Base-by-base conservation (phyloP, 306 rosid species). In the Fragaria vesca region DNA sequence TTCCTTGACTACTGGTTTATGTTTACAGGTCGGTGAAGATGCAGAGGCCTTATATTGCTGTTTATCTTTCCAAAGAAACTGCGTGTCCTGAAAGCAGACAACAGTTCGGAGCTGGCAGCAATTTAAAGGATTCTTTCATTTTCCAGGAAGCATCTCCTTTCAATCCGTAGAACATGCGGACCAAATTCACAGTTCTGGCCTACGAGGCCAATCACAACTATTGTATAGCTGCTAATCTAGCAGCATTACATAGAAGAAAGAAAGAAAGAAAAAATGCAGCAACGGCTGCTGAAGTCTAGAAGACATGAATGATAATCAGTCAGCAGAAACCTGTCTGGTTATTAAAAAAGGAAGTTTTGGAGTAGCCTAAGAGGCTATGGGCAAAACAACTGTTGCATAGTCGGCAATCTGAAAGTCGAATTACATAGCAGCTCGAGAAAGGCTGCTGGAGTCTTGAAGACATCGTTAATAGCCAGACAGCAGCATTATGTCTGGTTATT, bases 1-100 rank as follows among this genome's bases (percentile, higher is more conserved):
- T 8, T n/a, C 30, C 30, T n/a, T 8, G 21, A 71, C 81, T 78
- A 36, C 12, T 76, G 60, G 60, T 84, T 72, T 75, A 43, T 67
- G 34, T 75, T 34, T 84, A 55, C 92, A 86, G 95, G 83, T 60
- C 30, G 45, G 50, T 60, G 86, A 75, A 71, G 81, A 58, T 75
- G 73, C 42, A 42, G 13, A 62, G 51, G 52, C 43, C 21, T 30
- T 38, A 40, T 54, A 9, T 17, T 71, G 52, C 63, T 36, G 21
- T 47, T 15, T 24, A 30, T 30, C 61, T 46, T 57, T 5, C 9
- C 45, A 40, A 8, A 71, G n/a, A 28, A 28, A n/a, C 61, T 54
- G 61, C 2, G 1, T 8, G 72, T 67, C 48, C 17, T 71, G 45
- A 70, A 61, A 46, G 61, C 57, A 20, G 28, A 12, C 47, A 2